Conservation (phyloP, 2,329 filamentous ascomycete genomes). For the Ascochyta rabiei region DNA sequence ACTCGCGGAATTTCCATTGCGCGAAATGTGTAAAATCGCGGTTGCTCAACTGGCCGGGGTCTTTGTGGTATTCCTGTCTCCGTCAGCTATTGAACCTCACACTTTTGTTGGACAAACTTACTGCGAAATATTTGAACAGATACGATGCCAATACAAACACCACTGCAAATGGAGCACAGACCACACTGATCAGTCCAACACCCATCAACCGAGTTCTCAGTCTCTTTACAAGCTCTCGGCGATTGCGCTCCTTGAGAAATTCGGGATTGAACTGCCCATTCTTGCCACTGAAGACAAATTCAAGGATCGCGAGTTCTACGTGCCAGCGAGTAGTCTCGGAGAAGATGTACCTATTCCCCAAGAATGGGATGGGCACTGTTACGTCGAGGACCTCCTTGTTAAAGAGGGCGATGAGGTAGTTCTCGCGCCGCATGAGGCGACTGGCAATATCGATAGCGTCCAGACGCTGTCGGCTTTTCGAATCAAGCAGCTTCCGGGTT, state of each 20-base stretch:
- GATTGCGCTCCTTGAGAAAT: constrained; percentile 83
- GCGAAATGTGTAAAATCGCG: constrained; percentile 91
- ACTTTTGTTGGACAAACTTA: constrained; percentile 50
- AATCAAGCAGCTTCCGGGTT: constrained; percentile 70
- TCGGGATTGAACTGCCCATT: constrained; percentile 84
- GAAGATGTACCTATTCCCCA: constrained; percentile 80
- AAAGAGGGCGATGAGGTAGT: constrained; percentile 94
- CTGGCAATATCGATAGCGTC: constrained; percentile 98
- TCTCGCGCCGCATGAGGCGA: constrained; percentile 92
- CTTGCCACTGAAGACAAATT: constrained; percentile 86
- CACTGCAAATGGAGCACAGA: constrained; percentile 87
- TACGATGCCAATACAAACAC: constrained; percentile 85
- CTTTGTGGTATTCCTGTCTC: constrained; percentile 86
- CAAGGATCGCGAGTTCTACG: constrained; percentile 84
- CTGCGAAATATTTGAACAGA: constrained; percentile 93
- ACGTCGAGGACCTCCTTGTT: constrained; percentile 95
- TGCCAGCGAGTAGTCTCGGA: constrained; percentile 93
- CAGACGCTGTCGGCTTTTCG: constrained; percentile 89
- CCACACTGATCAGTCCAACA: constrained; percentile 82
- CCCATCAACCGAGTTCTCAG: constrained; percentile 80
- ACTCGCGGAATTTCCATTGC: constrained; percentile 98
- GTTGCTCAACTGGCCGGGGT: constrained; percentile 83
- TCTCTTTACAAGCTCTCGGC: constrained; percentile 77
- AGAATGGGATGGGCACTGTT: constrained; percentile 82
- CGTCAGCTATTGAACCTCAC: constrained; percentile 68